phyloP scores from a whole-genome alignment of 2,329 filamentous ascomycete genomes.

The Venturia oleaginea region DNA sequence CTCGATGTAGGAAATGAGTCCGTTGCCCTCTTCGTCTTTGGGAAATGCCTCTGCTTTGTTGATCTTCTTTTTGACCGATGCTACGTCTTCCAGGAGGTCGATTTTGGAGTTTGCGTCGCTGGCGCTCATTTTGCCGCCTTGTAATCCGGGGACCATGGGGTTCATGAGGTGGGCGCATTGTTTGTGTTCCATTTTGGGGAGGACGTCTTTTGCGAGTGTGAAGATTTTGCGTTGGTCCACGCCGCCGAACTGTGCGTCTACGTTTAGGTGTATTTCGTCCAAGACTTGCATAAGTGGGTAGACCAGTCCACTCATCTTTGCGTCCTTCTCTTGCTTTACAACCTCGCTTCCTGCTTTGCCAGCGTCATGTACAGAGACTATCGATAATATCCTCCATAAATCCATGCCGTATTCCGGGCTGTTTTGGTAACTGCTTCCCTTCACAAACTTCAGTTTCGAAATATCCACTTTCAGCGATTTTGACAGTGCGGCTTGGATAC shows the following conservation, averaged over 20 bases:
- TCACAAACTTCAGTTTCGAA: constrained; percentile 71
- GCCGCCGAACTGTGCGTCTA: constrained; percentile 79
- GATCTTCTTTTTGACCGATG: constrained; percentile 70
- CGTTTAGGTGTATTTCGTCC: constrained; percentile 59
- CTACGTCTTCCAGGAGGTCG: constrained; percentile 74
- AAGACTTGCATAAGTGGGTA: constrained; percentile 85
- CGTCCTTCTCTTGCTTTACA: constrained; percentile 81
- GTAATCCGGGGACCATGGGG: constrained; percentile 80
- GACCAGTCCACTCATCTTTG: constrained; percentile 62
- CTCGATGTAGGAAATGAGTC: constrained; percentile 77
- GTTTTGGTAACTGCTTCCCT: constrained; percentile 75
- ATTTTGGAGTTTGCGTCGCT: constrained; percentile 75
- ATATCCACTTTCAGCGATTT: constrained; percentile 70
- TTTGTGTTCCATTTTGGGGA: constrained; percentile 79
- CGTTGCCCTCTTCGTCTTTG: constrained; percentile 72
- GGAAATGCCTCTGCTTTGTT: constrained; percentile 76
- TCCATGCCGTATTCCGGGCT: constrained; percentile 71
- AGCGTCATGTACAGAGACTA: constrained; percentile 69
- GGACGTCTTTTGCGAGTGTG: constrained; percentile 70
- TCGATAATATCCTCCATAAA: constrained; percentile 63
- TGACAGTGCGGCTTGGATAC: constrained; percentile 63
- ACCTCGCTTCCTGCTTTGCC: constrained; percentile 89
- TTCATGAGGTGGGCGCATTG: constrained; percentile 65
- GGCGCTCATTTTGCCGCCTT: constrained; percentile 69
- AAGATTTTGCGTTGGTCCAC: constrained; percentile 83